Percentiles rank a stretch among this genome's conserved stretches.
These are phyloP conservation scores for Larix kaempferi DNA, from an alignment of 75 land plant genomes.

Conservation along the genomic window DNA sequence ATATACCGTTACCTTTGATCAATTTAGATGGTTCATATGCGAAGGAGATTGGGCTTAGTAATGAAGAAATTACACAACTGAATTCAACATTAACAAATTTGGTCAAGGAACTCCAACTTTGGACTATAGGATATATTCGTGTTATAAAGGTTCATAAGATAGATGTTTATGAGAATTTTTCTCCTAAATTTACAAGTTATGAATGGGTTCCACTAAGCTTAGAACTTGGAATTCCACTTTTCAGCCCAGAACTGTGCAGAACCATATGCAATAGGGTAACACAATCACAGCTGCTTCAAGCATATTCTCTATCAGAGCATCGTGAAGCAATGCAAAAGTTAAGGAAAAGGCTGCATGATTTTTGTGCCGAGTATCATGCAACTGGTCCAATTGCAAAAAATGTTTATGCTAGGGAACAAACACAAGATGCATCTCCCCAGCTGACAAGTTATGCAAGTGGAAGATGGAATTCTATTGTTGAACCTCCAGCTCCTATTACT, in stretches of 20 bases:
- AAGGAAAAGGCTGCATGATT: slow-evolving; percentile 66
- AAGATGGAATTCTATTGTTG: slow-evolving; percentile 67
- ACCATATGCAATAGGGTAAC: slow-evolving; percentile 71
- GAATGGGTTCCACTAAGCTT: slow-evolving; percentile 95
- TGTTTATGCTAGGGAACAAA: slow-evolving; percentile 61
- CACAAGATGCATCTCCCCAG: slow-evolving; percentile 42
- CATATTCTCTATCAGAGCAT: slow-evolving; percentile 54
- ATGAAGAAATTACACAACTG: slow-evolving; percentile 34
- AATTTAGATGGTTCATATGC: slow-evolving; percentile 59
- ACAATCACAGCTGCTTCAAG: slow-evolving; percentile 72
- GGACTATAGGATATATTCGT: slow-evolving; percentile 84
- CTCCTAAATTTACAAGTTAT: slow-evolving; percentile 37
- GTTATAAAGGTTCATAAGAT: slow-evolving; percentile 53
- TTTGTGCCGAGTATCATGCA: slow-evolving; percentile 83
- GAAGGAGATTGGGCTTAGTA: slow-evolving; percentile 34
- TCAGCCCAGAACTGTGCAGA: slow-evolving; percentile 76
- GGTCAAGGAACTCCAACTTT: slow-evolving; percentile 56
- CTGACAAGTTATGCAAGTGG: slow-evolving; percentile 63
- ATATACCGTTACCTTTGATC: slow-evolving; percentile 76
- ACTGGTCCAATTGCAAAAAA: slow-evolving; percentile 75
- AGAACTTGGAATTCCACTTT: slow-evolving; percentile 96
- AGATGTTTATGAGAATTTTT: slow-evolving; percentile 22
- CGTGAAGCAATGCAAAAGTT: slow-evolving; percentile 87
- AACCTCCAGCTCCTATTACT: slow-evolving; percentile 48
- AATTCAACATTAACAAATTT: slow-evolving; percentile 36